A percentile compares a stretch with the other conserved stretches of the same genome.
phyloP scores from a whole-genome alignment of 1,284 basidiomycete species.

The Puccinia sorghi region DNA sequence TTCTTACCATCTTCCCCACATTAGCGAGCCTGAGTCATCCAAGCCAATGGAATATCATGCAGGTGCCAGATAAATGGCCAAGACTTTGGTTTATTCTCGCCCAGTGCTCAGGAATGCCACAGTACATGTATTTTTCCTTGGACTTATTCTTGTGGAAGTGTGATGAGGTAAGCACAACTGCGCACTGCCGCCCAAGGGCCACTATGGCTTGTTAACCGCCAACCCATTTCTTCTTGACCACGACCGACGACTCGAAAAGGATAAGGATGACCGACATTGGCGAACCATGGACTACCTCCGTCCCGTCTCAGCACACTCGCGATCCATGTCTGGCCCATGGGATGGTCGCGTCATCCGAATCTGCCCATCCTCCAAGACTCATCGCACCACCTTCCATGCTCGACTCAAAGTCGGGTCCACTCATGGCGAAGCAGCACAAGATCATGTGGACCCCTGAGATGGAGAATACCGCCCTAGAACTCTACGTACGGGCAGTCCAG shows the following conservation, averaged over 20 bases:
- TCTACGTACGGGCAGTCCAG: slow-evolving; percentile 18
- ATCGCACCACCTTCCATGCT: slow-evolving; percentile 3
- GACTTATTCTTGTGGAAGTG: neutral
- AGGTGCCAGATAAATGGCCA: too few species aligned
- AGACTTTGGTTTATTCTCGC: too few species aligned
- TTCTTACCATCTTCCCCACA: too few species aligned
- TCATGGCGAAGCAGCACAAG: slow-evolving; percentile 27
- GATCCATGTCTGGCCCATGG: slow-evolving; percentile 11
- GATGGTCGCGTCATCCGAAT: slow-evolving; percentile 7
- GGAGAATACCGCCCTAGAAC: slow-evolving; percentile 22
- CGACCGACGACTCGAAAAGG: neutral
- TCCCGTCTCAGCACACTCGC: slow-evolving; percentile 8
- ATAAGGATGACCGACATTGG: slow-evolving; percentile 10
- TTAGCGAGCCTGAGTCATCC: too few species aligned
- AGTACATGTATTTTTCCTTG: too few species aligned
- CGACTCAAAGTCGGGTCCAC: slow-evolving; percentile 15
- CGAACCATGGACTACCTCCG: slow-evolving; percentile 3
- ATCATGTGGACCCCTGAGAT: slow-evolving; percentile 38
- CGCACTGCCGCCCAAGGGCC: neutral
- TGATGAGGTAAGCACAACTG: neutral
- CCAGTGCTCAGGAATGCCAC: too few species aligned
- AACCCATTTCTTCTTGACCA: slow-evolving; percentile 1
- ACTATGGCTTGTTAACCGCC: neutral
- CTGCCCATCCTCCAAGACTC: neutral
- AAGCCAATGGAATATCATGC: too few species aligned